Evolutionary conservation across 345 rosid genomes (phyloP), one percentile per base, ranked within the genome.

Genomic region (Salix brachista): DNA sequence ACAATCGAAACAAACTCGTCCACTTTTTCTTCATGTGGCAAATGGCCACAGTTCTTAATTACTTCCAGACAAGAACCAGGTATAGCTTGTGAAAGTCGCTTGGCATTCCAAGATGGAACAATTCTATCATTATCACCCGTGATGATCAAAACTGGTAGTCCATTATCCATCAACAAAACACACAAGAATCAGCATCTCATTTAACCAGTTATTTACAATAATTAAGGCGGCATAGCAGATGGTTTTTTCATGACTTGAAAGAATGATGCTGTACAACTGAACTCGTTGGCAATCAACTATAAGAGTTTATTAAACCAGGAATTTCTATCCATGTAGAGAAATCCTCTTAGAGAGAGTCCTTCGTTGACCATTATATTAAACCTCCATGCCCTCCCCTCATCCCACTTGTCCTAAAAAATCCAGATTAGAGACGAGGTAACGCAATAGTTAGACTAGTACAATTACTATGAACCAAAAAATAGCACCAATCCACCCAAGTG

Each of bases 61-160:
- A 91, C 88, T 86, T 90, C 86, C 8, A 90, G 81, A 65, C 81
- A 78, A 17, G 96, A 89, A 70, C 91, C 91, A 7, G 97, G 94
- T 69, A 93, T 90, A 54, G 90, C 96, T 77, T 65, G 77, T 28
- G 94, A 74, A 72, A 94, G 89, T 81, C 88, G 84, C 88, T 88
- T 80, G 5, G 97, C 93, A 81, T 93, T 95, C 97, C 99, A 93
- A 34, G 97, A 78, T 28, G 99, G 98, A 66, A 93, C 96, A 21
- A 95, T 83, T 69, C 94, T 88, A 80, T 93, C 99, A 52, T 84
- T 82, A 71, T 95, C 96, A 0, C 99, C 98, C 0, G 98, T 90
- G 78, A 95, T 67, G 26, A 95, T 88, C 71, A 93, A 82, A 84
- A 95, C 94, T 91, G 82, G 2, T 61, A 16, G 52, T 67, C 61